Evolutionary conservation across 2,329 filamentous ascomycete species (phyloP).

Genomic region (Colletotrichum filicis): DNA sequence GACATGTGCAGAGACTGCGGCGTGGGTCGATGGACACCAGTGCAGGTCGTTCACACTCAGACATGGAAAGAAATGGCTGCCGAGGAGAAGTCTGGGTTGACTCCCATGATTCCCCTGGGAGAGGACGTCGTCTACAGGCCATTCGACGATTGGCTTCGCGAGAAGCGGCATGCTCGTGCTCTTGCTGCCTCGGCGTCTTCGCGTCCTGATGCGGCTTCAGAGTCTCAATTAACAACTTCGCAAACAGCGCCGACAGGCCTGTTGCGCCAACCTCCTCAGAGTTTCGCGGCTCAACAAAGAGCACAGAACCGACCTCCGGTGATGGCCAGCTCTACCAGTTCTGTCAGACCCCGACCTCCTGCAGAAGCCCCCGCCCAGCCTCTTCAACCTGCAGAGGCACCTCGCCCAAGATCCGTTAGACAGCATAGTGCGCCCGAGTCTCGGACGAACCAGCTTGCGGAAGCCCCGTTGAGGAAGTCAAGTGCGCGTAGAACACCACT

Average conservation of each 20-base stretch:
- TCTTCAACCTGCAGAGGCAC: slow-evolving; percentile 20
- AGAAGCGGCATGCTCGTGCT: slow-evolving; percentile 53
- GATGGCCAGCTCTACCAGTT: slow-evolving; percentile 39
- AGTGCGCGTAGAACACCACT: slow-evolving; percentile 31
- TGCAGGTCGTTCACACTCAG: slow-evolving; percentile 61
- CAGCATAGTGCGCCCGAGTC: slow-evolving; percentile 30
- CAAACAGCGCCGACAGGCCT: slow-evolving; percentile 54
- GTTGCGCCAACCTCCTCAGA: slow-evolving; percentile 67
- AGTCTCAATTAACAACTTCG: slow-evolving; percentile 47
- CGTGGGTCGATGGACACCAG: slow-evolving; percentile 65
- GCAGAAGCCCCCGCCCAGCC: slow-evolving; percentile 16
- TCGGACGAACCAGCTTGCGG: slow-evolving; percentile 21
- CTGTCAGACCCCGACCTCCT: slow-evolving; percentile 44
- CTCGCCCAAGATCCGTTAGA: slow-evolving; percentile 29
- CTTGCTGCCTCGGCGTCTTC: slow-evolving; percentile 35
- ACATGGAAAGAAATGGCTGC: slow-evolving; percentile 75
- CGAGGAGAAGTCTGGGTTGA: slow-evolving; percentile 75
- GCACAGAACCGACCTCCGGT: slow-evolving; percentile 61
- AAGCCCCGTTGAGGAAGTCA: slow-evolving; percentile 28
- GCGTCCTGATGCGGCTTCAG: slow-evolving; percentile 38
- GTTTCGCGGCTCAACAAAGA: slow-evolving; percentile 74
- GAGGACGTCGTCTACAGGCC: slow-evolving; percentile 73
- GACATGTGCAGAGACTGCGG: slow-evolving; percentile 68
- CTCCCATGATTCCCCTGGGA: slow-evolving; percentile 70
- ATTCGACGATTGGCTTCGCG: slow-evolving; percentile 69